Base-by-base conservation (phyloP, 2,329 filamentous ascomycete species). In the Colletotrichum sp. region DNA sequence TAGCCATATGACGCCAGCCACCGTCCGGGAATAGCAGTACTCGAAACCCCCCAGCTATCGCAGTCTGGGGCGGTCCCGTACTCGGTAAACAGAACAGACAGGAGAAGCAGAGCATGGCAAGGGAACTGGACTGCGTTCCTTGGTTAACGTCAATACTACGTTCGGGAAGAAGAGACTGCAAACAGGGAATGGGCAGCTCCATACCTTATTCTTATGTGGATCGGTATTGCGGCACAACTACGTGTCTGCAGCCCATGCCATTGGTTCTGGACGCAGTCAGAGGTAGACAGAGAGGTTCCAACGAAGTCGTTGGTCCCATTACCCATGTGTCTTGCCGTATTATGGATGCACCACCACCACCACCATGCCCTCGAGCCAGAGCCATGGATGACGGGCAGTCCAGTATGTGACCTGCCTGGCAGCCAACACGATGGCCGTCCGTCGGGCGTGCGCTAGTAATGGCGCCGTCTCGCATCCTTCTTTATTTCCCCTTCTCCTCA, bases 201-300 rank as follows among this genome's bases (percentile, higher is more conserved):
- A 69, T 69, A 24, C 26, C 62, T 65, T 74, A 62, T 39, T 26
- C 21, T 59, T 12, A 52, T 52, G 70, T 76, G 74, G 74, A 76
- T 49, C 74, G 71, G 65, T 24, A 55, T 44, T 52, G 49, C 74
- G 65, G 70, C 69, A 65, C 65, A 65, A 44, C 49, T 52, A 74
- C 59, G 34, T 32, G 66, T 18, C 63, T 63, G 24, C 44, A 64
- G 39, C 44, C 28, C 44, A 34, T 24, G 52, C 72, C 30, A 76
- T 64, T 68, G 63, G 57, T 24, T 62, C 70, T 68, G 36, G 28
- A 49, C 8, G 30, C 18, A 24, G 63, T 64, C 64, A 72, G 39
- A 64, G 39, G 30, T 64, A 68, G 39, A 64, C n/a, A 75, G 64
- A 75, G 57, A 64, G 44, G 68, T 32, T 62, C 30, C 67, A 72